These are phyloP conservation scores for Haplosporangium sp. DNA, from an alignment of 371 early-diverging fungal genomes.

Conservation along the genomic window DNA sequence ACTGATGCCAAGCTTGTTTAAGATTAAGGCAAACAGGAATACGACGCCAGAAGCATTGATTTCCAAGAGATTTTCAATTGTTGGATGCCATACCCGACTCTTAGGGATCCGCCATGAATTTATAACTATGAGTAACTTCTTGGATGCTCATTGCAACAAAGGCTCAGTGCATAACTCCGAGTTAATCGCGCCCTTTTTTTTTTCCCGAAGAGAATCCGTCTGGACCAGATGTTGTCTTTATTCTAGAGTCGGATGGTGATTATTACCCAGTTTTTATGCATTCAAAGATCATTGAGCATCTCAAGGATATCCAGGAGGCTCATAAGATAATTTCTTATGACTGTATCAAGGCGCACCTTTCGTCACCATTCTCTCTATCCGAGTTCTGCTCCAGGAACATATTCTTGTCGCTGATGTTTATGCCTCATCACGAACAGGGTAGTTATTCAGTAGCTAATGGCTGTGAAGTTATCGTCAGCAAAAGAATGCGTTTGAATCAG, in stretches of 20 bases:
- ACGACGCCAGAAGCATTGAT: background rate
- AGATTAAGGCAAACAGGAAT: background rate
- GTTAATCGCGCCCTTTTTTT: constrained; percentile 27
- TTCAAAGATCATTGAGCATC: background rate
- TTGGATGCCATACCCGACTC: background rate
- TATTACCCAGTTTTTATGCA: constrained; percentile 8
- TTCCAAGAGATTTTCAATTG: background rate
- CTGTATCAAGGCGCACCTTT: background rate
- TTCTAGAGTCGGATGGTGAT: constrained; percentile 2
- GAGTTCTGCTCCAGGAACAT: background rate
- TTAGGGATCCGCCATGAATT: constrained; percentile 6
- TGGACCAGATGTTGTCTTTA: constrained; percentile 36
- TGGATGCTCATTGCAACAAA: constrained; percentile 23
- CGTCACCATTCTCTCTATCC: background rate
- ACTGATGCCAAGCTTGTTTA: background rate
- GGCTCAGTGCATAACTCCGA: constrained; percentile 12
- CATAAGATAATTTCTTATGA: background rate
- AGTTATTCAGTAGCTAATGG: background rate
- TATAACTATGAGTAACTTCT: constrained; percentile 14
- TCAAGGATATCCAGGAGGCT: background rate
- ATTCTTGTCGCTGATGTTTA: constrained; percentile 4
- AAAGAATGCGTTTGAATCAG: background rate
- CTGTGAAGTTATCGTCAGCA: background rate
- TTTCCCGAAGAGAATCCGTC: constrained; percentile 21
- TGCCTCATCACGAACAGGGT: background rate